phyloP scores from a whole-genome alignment of 2,329 filamentous ascomycete genomes.

The Bertia moriformis region DNA sequence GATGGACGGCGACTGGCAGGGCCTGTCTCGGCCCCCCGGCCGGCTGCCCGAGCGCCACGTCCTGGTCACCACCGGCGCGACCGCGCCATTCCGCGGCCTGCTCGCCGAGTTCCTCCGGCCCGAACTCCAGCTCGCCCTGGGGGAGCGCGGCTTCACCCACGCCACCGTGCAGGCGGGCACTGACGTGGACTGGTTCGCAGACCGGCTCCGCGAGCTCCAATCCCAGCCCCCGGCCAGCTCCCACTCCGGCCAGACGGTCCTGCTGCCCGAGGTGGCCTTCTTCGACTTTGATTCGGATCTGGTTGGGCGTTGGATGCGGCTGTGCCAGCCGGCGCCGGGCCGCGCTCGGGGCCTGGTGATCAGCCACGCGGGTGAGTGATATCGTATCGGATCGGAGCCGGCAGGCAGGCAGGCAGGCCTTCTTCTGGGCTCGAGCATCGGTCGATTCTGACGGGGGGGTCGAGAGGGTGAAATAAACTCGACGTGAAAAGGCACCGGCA shows the following conservation, averaged over 20 bases:
- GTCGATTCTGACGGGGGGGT: too few species aligned
- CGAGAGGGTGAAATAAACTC: too few species aligned
- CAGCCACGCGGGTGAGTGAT: too few species aligned
- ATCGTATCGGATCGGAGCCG: slow-evolving; percentile 3
- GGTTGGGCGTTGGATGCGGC: too few species aligned
- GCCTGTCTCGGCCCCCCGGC: too few species aligned
- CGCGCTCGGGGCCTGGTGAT: too few species aligned
- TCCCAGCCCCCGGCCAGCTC: background rate
- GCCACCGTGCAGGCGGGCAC: slow-evolving; percentile 73
- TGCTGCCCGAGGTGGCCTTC: too few species aligned
- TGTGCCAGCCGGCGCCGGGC: too few species aligned
- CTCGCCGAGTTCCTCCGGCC: slow-evolving; percentile 46
- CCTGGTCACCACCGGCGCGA: slow-evolving; percentile 86
- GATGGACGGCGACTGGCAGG: too few species aligned
- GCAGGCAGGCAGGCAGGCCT: slow-evolving; percentile 1
- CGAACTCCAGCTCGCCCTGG: slow-evolving; percentile 39
- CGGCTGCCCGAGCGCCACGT: slow-evolving; percentile 29
- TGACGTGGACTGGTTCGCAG: slow-evolving; percentile 41
- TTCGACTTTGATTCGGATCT: too few species aligned
- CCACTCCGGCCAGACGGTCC: slow-evolving; percentile 8
- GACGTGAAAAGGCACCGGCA: slow-evolving; percentile 78
- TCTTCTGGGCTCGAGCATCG: too few species aligned
- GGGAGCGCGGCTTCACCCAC: slow-evolving; percentile 47
- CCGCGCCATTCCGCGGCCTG: slow-evolving; percentile 63
- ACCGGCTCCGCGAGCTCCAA: slow-evolving; percentile 1